phyloP scores from a whole-genome alignment of 23 red algal species.

The Agarophyton chilense region DNA sequence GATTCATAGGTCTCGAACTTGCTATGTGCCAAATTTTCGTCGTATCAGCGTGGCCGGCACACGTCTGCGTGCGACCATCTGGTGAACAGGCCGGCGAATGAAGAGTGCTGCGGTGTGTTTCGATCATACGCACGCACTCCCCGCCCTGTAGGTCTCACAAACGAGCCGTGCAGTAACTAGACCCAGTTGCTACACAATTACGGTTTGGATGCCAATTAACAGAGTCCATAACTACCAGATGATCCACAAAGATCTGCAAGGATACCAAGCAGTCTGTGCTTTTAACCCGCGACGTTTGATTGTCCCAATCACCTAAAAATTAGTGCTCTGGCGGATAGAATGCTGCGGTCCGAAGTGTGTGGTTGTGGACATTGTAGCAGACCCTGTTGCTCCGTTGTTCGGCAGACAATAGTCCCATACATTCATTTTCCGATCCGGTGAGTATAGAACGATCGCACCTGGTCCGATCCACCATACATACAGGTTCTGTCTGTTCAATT shows the following conservation, averaged over 20 bases:
- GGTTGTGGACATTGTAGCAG: slow-evolving; percentile 84
- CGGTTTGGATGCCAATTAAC: slow-evolving; percentile 95
- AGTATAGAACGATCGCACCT: slow-evolving; percentile 74
- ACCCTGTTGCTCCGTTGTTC: slow-evolving; percentile 67
- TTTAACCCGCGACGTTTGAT: slow-evolving; percentile 82
- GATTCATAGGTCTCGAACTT: slow-evolving; percentile 35
- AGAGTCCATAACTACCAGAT: slow-evolving; percentile 90
- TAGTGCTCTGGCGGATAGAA: slow-evolving; percentile 86
- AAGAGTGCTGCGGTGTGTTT: slow-evolving; percentile 56
- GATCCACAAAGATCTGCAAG: slow-evolving; percentile 83
- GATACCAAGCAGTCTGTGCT: slow-evolving; percentile 81
- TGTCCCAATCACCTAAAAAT: slow-evolving; percentile 80
- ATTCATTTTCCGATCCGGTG: slow-evolving; percentile 78
- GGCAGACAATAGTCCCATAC: slow-evolving; percentile 80
- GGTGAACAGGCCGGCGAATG: slow-evolving; percentile 76
- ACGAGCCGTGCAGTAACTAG: slow-evolving; percentile 78
- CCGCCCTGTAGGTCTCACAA: slow-evolving; percentile 90
- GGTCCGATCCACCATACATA: slow-evolving; percentile 76
- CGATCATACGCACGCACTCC: slow-evolving; percentile 80
- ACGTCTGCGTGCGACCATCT: slow-evolving; percentile 69
- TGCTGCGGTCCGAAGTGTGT: slow-evolving; percentile 81
- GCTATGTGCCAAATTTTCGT: slow-evolving; percentile 87
- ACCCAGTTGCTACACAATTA: slow-evolving; percentile 93
- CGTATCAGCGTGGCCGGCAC: slow-evolving; percentile 53
- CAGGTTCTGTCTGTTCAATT: slow-evolving; percentile 86